Evolutionary conservation across 768 basidiomycete genomes (phyloP).

Genomic region (Dacryopinax primogenitus): DNA sequence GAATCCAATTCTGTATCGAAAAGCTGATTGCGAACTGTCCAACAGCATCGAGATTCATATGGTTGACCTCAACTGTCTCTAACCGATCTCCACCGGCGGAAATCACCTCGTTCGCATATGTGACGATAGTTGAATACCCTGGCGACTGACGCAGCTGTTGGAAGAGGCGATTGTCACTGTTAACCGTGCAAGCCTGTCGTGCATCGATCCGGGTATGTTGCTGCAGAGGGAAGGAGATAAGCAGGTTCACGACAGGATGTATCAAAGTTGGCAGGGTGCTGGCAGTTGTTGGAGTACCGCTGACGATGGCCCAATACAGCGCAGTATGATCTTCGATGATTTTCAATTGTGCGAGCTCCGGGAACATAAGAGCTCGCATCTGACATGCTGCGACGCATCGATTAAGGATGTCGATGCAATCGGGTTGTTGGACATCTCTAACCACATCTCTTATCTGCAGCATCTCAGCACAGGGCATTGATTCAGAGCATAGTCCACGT

Average conservation of each 20-base stretch:
- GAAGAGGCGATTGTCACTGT: conserved; percentile 48
- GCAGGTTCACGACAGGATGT: conserved; percentile 38
- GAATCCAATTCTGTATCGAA: background rate
- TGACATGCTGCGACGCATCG: conserved; percentile 52
- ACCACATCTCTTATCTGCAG: background rate
- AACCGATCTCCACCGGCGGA: background rate
- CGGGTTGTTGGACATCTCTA: background rate
- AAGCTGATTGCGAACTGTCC: conserved; percentile 5
- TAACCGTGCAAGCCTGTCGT: conserved; percentile 51
- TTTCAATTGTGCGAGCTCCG: conserved; percentile 45
- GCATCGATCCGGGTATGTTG: conserved; percentile 43
- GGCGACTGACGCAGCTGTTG: conserved; percentile 42
- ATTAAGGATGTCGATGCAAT: conserved; percentile 33
- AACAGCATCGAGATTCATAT: background rate
- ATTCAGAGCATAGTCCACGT: background rate
- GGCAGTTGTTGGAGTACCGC: conserved; percentile 20
- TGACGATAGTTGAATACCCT: conserved; percentile 28
- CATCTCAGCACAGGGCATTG: background rate
- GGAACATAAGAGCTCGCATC: conserved; percentile 38
- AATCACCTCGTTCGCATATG: conserved; percentile 2
- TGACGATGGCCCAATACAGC: conserved; percentile 62
- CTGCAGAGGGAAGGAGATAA: conserved; percentile 39
- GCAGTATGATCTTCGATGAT: conserved; percentile 53
- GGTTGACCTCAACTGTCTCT: conserved; percentile 2
- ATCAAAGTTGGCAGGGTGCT: background rate